Evolutionary conservation across 2,329 filamentous ascomycete species (phyloP).

Genomic region (Nemania serpens): DNA sequence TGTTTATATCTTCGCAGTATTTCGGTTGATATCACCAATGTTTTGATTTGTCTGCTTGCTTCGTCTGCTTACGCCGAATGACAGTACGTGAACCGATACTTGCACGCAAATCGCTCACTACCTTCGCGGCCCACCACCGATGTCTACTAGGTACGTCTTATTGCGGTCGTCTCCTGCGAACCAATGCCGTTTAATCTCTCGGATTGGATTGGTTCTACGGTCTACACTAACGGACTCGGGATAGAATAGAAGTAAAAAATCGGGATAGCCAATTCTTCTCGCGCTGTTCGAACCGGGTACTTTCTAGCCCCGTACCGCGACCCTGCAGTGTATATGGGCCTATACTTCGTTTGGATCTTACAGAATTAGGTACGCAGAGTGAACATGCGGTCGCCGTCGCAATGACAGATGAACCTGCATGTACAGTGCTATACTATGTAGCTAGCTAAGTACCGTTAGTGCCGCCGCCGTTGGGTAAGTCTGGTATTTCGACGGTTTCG

Average conservation of each 20-base stretch:
- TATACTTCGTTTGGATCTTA: background rate
- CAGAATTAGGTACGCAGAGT: conserved; percentile 32
- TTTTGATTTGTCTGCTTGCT: conserved; percentile 37
- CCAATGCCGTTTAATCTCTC: conserved; percentile 27
- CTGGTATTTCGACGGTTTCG: conserved; percentile 29
- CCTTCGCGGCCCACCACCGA: conserved; percentile 30
- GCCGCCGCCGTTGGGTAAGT: conserved; percentile 25
- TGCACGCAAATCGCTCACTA: conserved; percentile 39
- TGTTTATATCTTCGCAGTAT: conserved; percentile 33
- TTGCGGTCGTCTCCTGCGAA: conserved; percentile 31
- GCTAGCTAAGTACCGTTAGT: conserved; percentile 32
- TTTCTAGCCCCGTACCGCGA: conserved; percentile 34
- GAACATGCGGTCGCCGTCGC: conserved; percentile 40
- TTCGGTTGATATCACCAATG: conserved; percentile 29
- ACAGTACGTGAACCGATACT: conserved; percentile 25
- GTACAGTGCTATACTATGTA: conserved; percentile 31
- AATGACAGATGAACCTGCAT: conserved; percentile 45
- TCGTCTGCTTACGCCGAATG: conserved; percentile 34
- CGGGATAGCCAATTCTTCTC: conserved; percentile 32
- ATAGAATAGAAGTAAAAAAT: conserved; percentile 15
- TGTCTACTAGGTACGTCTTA: conserved; percentile 8
- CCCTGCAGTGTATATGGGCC: conserved; percentile 41
- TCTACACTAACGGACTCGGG: conserved; percentile 24
- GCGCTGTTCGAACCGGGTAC: conserved; percentile 19
- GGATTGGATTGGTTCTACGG: conserved; percentile 32